A percentile compares a stretch with the other conserved stretches of the same genome.
Evolutionary conservation across 2,329 filamentous ascomycete species (phyloP).

Genomic region (Beauveria rudraprayagi): DNA sequence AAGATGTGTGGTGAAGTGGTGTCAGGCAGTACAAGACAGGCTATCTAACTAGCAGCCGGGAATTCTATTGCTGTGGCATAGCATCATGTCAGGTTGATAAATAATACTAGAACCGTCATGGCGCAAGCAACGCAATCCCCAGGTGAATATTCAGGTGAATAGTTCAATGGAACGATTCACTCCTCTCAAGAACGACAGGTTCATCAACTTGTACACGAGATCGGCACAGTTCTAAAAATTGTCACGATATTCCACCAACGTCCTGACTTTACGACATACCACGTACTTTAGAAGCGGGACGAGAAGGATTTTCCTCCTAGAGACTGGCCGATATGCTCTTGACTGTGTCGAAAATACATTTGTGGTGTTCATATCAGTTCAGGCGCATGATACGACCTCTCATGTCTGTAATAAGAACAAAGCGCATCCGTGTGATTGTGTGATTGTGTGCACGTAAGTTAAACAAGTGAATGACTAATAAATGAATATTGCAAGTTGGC

Average conservation of each 20-base stretch:
- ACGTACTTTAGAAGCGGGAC: background rate
- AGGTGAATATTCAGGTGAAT: no score
- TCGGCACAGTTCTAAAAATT: background rate
- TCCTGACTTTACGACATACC: background rate
- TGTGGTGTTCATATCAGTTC: no score
- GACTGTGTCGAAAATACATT: no score
- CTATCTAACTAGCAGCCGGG: background rate
- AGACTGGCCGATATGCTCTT: background rate
- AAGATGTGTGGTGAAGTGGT: constrained; percentile 67
- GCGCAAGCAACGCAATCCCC: background rate
- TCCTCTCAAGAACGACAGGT: no score
- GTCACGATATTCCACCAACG: background rate
- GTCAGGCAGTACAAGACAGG: background rate
- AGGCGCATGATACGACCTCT: no score
- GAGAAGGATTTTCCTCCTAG: background rate
- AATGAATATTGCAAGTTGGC: no score
- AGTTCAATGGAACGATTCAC: no score
- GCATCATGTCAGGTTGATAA: background rate
- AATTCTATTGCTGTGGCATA: background rate
- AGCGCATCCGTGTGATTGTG: no score
- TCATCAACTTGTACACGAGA: background rate
- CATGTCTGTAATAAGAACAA: no score
- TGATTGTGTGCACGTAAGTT: no score
- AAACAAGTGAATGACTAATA: background rate
- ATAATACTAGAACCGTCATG: background rate